A percentile compares a stretch with the other conserved stretches of the same genome.
Conservation (phyloP, 2,329 filamentous ascomycete species). For the Sarocladiaceae sp. region DNA sequence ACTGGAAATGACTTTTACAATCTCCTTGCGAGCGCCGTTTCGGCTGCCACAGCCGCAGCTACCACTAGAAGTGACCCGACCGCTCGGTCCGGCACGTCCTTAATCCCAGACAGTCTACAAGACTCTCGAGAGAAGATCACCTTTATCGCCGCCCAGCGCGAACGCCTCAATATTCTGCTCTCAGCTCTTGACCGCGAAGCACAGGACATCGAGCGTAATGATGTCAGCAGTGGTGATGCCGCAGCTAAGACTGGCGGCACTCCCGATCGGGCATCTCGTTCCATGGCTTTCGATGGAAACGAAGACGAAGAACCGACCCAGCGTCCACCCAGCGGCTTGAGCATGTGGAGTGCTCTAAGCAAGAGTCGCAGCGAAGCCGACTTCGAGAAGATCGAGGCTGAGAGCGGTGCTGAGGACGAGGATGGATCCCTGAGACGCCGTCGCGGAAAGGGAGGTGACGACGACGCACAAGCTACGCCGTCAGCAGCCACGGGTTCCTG, state of each 20-base stretch:
- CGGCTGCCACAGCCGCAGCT: slow-evolving; percentile 50
- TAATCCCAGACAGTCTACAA: slow-evolving; percentile 68
- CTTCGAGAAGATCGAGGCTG: slow-evolving; percentile 83
- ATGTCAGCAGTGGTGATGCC: slow-evolving; percentile 20
- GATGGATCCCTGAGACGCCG: slow-evolving; percentile 27
- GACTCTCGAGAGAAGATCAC: slow-evolving; percentile 62
- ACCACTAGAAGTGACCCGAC: slow-evolving; percentile 18
- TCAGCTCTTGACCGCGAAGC: slow-evolving; percentile 78
- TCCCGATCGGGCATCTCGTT: slow-evolving; percentile 2
- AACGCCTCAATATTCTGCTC: slow-evolving; percentile 69
- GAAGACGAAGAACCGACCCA: slow-evolving; percentile 31
- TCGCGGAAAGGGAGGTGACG: not conserved
- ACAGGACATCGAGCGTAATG: slow-evolving; percentile 47
- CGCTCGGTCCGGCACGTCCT: slow-evolving; percentile 42
- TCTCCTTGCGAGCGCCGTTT: slow-evolving; percentile 70
- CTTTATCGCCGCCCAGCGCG: slow-evolving; percentile 76
- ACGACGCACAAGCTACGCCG: slow-evolving; percentile 18
- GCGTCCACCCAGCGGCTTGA: slow-evolving; percentile 44
- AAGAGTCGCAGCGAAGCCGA: slow-evolving; percentile 85
- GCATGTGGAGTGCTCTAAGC: slow-evolving; percentile 54
- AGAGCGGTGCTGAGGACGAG: slow-evolving; percentile 58
- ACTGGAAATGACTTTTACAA: slow-evolving; percentile 67
- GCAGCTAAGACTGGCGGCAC: slow-evolving; percentile 9
- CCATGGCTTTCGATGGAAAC: slow-evolving; percentile 22
- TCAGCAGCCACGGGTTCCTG: slow-evolving; percentile 33